Base-by-base conservation (phyloP, 176 grass and related monocot genomes). In the Poa pratensis region DNA sequence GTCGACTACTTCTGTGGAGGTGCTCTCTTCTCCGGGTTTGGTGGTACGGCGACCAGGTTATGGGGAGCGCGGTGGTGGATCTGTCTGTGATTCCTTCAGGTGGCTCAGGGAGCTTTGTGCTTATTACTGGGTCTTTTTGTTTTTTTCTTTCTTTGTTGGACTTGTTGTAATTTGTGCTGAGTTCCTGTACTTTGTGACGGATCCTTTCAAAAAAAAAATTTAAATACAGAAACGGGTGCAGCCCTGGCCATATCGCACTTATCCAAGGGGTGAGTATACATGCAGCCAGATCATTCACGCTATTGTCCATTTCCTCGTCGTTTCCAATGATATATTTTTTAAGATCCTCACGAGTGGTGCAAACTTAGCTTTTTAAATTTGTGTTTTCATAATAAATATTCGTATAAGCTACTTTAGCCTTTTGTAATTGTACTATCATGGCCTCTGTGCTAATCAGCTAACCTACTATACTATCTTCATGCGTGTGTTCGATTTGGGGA, bases 211-310 rank as follows among this genome's bases (percentile, higher is more conserved):
- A n/a, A n/a, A n/a, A n/a, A n/a, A n/a, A n/a, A n/a, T n/a, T n/a
- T n/a, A n/a, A 40, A 79, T 15, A 19, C 1, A 48, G 11, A 19
- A 5, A 9, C 12, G 13, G 23, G 15, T 35, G 27, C 70, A 73
- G 22, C 23, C 70, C 13, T 49, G 45, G 43, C 70, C 70, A 3
- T 65, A 61, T 76, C 18, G 75, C 58, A 66, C 1, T 15, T 45
- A 76, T 40, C 19, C 13, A 84, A 60, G 37, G 9, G 83, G 83
- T 85, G 73, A 77, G 83, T 61, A 68, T 9, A 43, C 17, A 55
- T 4, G 49, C 30, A 30, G 48, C 59, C 15, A 54, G 46, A 51
- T 24, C 22, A 20, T 37, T 84, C 22, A 2, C 14, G 5, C 7
- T 59, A 4, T 59, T 62, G 23, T 55, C 27, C 59, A 67, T 15